Base-by-base conservation (phyloP, 371 early-diverging fungal genomes). In the Circinella minor region DNA sequence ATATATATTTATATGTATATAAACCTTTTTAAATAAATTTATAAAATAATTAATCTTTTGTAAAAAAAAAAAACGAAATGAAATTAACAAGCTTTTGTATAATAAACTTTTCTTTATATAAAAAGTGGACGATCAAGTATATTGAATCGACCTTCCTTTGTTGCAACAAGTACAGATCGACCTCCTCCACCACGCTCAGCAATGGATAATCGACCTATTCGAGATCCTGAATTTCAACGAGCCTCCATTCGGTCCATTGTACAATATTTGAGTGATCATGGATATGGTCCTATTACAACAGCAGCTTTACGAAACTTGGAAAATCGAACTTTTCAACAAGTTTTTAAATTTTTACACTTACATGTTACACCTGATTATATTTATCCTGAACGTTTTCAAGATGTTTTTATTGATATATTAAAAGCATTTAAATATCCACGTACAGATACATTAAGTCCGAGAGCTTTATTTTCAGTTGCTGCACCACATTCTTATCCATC, bases 271-370 rank as follows among this genome's bases (percentile, higher is more conserved):
- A 82, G 83, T 4, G 77, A 90, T 34, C 78, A 83, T 48, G 94
- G 93, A 43, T 98, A 93, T 13, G 84, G 89, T n/a, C 59, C 79
- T 27, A 68, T 92, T 37, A 86, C 89, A 1, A 34, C 61, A 13
- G 92, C 90, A 62, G 83, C 83, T 1, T 76, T 99, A 49, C 76
- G 79, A 6, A 84, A 87, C 17, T 95, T 96, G 15, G 86, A 94
- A 6, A 83, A 80, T 20, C 97, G 94, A 82, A 97, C 96, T 57
- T 97, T 96, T 78, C 93, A 94, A 71, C 83, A 80, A 59, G 93
- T 97, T 14, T 98, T 99, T 87, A 93, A 90, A 70, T 97, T 94
- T 74, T 75, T 98, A 13, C 95, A 95, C 76, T 77, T 98, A 62
- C 97, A 96, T 71, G 91, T 94, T 9, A 71, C 77, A 18, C 94